Percentiles rank a stretch among this genome's conserved stretches.
Conservation (phyloP, 768 basidiomycete species). For the Macrolepiota albuminosa region DNA sequence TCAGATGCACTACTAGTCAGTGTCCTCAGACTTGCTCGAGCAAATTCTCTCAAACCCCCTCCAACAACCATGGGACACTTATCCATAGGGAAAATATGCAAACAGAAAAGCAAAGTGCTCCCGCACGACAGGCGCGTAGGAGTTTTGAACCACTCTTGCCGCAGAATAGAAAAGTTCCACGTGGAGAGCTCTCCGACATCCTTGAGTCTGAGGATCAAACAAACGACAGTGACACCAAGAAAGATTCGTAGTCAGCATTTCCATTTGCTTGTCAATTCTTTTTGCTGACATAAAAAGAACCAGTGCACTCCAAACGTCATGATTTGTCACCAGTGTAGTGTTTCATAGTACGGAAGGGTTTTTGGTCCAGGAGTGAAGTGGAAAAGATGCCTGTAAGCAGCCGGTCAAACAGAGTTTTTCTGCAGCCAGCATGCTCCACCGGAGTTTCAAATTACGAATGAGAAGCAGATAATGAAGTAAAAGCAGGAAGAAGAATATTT, state of each 20-base stretch:
- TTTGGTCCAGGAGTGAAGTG: neutral
- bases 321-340: neutral
- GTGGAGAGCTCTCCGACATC: neutral
- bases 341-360: neutral
- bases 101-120: neutral
- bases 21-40: neutral
- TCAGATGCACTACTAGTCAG: neutral
- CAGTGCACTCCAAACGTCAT: neutral
- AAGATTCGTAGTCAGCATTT: neutral
- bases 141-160: neutral
- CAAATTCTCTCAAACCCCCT: neutral
- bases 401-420: neutral
- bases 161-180: neutral
- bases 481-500: neutral
- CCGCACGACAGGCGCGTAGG: neutral
- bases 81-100: neutral
- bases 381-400: neutral
- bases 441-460: neutral
- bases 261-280: neutral
- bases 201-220: neutral
- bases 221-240: neutral
- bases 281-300: neutral
- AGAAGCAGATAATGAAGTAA: neutral
- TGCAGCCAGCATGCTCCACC: neutral
- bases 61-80: neutral